Evolutionary conservation across 257 asterid species (phyloP), one percentile per base, ranked within the genome.

Genomic region (Paraleonurus japonicus): DNA sequence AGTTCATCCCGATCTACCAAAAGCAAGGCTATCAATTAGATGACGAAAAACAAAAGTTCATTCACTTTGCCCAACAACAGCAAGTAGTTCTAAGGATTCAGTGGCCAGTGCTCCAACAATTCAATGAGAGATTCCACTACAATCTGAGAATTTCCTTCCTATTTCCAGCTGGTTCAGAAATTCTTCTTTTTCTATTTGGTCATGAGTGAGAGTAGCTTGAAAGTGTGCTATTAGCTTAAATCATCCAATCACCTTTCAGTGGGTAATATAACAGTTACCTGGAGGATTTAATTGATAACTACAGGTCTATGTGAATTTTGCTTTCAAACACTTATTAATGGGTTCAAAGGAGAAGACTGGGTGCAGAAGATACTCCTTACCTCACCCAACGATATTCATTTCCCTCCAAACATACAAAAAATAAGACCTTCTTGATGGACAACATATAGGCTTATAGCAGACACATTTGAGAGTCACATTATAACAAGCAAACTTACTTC

Each of bases 1-100:
- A 94, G 76, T 68, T 91, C 99, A 37, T 88, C 83, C 80, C 96
- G 88, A 77, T 84, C 99, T 94, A 86, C 69, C 81, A 78, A 81
- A 54, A 59, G 32, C 37, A 73, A 66, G 61, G 70, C 7, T n/a
- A 71, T 69, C 65, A 63, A 59, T 76, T 73, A 70, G 63, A 67
- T 17, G 37, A 51, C 33, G 9, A 63, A 43, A 20, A 30, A 63
- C 55, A 63, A 59, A 20, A 63, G 24, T 35, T 24, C 23, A 9
- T 24, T 41, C n/a, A 13, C 23, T 33, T 61, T 43, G 26, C 39
- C 23, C 5, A n/a, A n/a, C 53, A 45, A 15, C 53, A 45, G 8
- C 13, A 41, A 11, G 19, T 27, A 58, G 12, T 60, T 71, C 66
- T 39, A 51, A 61, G 37, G n/a, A 48, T 64, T 33, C 28, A 20